Evolutionary conservation across 805 yeast genomes (phyloP).

Genomic region (Yarrowia sp.): DNA sequence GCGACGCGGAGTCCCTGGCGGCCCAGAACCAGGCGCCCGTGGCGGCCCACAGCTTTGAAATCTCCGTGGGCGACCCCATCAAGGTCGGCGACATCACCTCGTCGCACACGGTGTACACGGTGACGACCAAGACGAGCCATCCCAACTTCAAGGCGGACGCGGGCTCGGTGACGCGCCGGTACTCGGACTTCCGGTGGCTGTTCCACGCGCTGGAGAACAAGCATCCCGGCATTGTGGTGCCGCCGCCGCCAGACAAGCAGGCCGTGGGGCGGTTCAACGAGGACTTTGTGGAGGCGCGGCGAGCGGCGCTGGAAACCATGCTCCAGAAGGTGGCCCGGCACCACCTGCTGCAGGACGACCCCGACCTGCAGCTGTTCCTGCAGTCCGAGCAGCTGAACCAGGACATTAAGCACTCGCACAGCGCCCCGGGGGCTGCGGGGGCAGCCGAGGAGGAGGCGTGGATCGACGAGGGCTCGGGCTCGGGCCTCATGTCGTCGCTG

Average conservation of each 20-base stretch:
- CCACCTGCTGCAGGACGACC: conserved; percentile 66
- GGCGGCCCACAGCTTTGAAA: conserved; percentile 54
- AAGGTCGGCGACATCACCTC: conserved; percentile 90
- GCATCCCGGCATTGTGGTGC: conserved; percentile 89
- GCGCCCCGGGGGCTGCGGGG: conserved; percentile 48
- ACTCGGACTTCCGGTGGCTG: conserved; percentile 92
- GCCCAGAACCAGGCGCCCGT: background rate
- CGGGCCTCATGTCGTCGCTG: conserved; percentile 74
- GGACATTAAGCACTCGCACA: conserved; percentile 63
- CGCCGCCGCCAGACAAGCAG: conserved; percentile 96
- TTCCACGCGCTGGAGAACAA: conserved; percentile 84
- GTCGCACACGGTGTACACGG: conserved; percentile 87
- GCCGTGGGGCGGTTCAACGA: conserved; percentile 90
- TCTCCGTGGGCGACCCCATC: conserved; percentile 86
- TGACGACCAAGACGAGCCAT: conserved; percentile 65
- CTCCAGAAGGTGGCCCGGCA: conserved; percentile 69
- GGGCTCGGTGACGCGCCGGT: conserved; percentile 74
- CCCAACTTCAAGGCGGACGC: conserved; percentile 43
- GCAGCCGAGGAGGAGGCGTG: conserved; percentile 30
- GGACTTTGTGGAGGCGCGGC: conserved; percentile 84
- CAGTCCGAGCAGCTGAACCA: conserved; percentile 71
- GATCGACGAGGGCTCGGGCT: conserved; percentile 33
- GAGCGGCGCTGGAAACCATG: conserved; percentile 87
- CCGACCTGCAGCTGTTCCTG: conserved; percentile 78
- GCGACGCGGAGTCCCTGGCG: background rate